phyloP scores from a whole-genome alignment of 768 basidiomycete genomes.

The Russula sp. region DNA sequence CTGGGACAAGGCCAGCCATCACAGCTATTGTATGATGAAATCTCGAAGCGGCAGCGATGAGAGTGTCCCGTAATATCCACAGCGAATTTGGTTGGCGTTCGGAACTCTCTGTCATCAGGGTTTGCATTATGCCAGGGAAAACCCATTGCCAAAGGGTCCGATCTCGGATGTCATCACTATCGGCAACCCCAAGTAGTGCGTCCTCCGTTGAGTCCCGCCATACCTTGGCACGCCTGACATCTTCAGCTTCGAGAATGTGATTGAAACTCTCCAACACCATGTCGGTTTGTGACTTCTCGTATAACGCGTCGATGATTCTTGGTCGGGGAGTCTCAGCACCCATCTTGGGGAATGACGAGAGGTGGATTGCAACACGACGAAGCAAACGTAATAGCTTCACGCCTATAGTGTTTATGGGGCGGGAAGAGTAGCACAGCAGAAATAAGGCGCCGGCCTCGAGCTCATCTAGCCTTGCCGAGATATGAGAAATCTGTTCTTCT shows the following conservation, averaged over 20 bases:
- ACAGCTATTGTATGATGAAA: conserved; percentile 68
- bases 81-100: conserved; percentile 43
- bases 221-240: conserved; percentile 55
- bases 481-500: conserved; percentile 37
- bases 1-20: conserved; percentile 63
- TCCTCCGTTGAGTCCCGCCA: conserved; percentile 58
- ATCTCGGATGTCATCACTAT: conserved; percentile 63
- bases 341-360: conserved; percentile 32
- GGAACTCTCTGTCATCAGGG: conserved; percentile 33
- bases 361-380: conserved; percentile 41
- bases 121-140: conserved; percentile 58
- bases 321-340: conserved; percentile 28
- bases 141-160: conserved; percentile 68
- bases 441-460: conserved; percentile 72
- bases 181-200: conserved; percentile 60
- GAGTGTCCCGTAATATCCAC: conserved; percentile 50
- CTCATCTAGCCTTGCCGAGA: conserved; percentile 47
- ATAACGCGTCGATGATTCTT: conserved; percentile 48
- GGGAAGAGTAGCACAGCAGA: conserved; percentile 54
- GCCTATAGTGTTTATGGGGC: conserved; percentile 50
- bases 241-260: conserved; percentile 56
- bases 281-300: conserved; percentile 42
- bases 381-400: conserved; percentile 59
- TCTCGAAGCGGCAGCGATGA: conserved; percentile 62
- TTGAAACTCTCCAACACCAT: conserved; percentile 56